Evolutionary conservation across 805 yeast species (phyloP).

Genomic region (Cyberlindnera americana): DNA sequence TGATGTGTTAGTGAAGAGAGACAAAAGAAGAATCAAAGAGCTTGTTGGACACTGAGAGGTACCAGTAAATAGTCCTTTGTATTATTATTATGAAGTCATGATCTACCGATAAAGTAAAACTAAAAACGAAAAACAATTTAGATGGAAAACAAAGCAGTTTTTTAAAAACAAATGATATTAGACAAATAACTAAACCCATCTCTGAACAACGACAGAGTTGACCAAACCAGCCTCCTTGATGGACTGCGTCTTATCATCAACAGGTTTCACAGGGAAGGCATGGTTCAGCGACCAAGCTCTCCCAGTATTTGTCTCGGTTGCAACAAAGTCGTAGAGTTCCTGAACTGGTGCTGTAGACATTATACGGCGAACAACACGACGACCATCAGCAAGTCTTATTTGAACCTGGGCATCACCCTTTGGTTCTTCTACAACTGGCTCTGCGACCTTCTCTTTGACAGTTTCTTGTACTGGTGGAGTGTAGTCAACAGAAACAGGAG

Average conservation of each 20-base stretch:
- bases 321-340: constrained; percentile 66
- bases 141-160: no score
- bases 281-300: constrained; percentile 61
- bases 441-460: constrained; percentile 2
- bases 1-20: constrained; percentile 47
- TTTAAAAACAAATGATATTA: no score
- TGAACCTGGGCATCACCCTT: constrained; percentile 74
- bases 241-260: constrained; percentile 52
- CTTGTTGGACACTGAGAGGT: constrained; percentile 14
- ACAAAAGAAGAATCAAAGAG: constrained; percentile 32
- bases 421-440: constrained; percentile 24
- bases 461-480: constrained; percentile 13
- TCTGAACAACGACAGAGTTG: constrained; percentile 86
- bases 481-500: constrained; percentile 78
- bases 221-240: constrained; percentile 73
- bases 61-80: no score
- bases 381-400: constrained; percentile 80
- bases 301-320: constrained; percentile 38
- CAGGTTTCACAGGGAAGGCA: constrained; percentile 77
- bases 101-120: no score
- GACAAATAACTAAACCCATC: constrained; percentile 56
- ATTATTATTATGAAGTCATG: no score
- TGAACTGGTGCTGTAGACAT: constrained; percentile 62
- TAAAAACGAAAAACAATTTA: no score
- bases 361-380: constrained; percentile 61